phyloP scores from a whole-genome alignment of 352 stramenopile species.

The Globisporangium irregulare region DNA sequence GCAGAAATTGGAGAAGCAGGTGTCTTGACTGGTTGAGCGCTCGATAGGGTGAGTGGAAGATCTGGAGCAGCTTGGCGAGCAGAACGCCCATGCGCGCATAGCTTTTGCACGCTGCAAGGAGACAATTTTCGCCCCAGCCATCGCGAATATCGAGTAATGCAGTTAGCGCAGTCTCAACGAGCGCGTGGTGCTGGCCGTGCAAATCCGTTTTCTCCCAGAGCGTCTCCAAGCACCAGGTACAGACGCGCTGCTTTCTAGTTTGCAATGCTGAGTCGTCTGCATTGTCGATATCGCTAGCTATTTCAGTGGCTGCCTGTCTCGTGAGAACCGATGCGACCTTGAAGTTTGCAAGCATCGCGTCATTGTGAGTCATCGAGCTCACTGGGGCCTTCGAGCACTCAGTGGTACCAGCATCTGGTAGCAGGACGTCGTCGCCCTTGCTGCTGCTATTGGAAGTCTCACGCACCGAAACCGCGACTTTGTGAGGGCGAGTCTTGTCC shows the following conservation, averaged over 20 bases:
- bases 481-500: not conserved
- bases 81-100: constrained; percentile 17
- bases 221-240: constrained; percentile 8
- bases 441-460: not conserved
- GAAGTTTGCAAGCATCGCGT: constrained; percentile 11
- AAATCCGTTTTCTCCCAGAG: not conserved
- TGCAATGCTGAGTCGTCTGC: not conserved
- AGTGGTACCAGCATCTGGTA: not conserved
- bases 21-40: constrained; percentile 30
- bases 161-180: constrained; percentile 10
- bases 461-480: not conserved
- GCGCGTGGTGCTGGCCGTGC: not conserved
- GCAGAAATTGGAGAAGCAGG: constrained; percentile 45
- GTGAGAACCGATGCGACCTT: constrained; percentile 11
- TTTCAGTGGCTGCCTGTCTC: not conserved
- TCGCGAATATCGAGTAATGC: constrained; percentile 16
- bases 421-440: not conserved
- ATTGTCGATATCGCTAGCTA: not conserved
- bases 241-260: not conserved
- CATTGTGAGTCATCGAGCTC: not conserved
- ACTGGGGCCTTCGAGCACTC: not conserved
- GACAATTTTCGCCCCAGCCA: constrained; percentile 15
- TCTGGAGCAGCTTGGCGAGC: constrained; percentile 31
- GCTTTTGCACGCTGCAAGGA: constrained; percentile 13
- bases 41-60: constrained; percentile 30